Evolutionary conservation across 2,329 filamentous ascomycete species (phyloP), one percentile per base, ranked within the genome.

Genomic region (Apiospora sp.): DNA sequence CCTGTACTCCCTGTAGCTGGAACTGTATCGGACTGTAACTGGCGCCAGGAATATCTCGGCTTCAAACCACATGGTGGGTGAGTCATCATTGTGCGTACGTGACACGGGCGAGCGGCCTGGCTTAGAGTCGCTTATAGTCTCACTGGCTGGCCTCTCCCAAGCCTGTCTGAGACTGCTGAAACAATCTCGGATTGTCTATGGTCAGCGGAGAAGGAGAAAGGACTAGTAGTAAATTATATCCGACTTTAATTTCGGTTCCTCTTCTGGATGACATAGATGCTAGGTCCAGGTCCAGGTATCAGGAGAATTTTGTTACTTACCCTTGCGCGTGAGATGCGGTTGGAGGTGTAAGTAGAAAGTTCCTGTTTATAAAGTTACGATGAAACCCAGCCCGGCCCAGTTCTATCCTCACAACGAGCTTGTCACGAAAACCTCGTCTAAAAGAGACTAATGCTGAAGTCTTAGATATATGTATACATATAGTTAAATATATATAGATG

Each of bases 131-230:
- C 54, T 61, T 37, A 37, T 22, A 37, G 30, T 58, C 54, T 34
- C 27, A 58, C 14, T 58, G 27, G 30, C 30, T 41, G 37, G 37
- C 37, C 37, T 41, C 54, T 37, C 30, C 22, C 58, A 64, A 19
- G 58, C 58, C 58, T 64, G 34, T 64, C 58, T 64, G 19, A 64
- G 58, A 64, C 58, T 64, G 58, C 58, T 64, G 58, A 64, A 64
- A 64, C 58, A 41, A 64, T 64, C 12, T n/a, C 58, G 34, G 30
- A 41, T 24, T 41, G 30, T 61, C 16, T 34, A 37, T n/a, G 58
- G 30, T 41, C 30, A 61, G 54, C 54, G 22, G 13, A 7, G 27
- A 7, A 22, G 54, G 37, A 22, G 46, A 49, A 4, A 10, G 22
- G 10, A 22, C n/a, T 24, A n/a, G 48, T n/a, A 19, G 22, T 8